Evolutionary conservation across 495 filamentous ascomycete genomes (phyloP).

Genomic region (Podospora tetraspora): DNA sequence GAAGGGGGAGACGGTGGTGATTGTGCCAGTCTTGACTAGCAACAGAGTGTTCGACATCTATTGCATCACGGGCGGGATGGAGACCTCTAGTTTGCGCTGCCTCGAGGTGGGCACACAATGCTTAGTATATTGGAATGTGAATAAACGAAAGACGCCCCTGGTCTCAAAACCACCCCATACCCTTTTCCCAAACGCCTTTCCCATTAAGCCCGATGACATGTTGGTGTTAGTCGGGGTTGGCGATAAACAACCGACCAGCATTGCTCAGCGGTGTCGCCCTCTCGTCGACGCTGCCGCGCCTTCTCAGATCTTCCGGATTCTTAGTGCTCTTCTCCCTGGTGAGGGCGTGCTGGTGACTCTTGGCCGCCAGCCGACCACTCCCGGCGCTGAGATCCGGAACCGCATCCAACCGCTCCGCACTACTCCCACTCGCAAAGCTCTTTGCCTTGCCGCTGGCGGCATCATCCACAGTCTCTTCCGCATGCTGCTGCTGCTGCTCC

Average conservation of each 20-base stretch:
- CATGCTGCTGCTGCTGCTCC: constrained; percentile 19
- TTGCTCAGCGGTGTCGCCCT: constrained; percentile 73
- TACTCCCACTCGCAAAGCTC: constrained; percentile 52
- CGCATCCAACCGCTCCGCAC: constrained; percentile 47
- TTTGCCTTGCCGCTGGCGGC: constrained; percentile 39
- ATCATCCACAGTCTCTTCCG: constrained; percentile 27
- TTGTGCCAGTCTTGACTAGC: neutral
- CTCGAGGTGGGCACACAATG: neutral
- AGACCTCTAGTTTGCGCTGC: neutral
- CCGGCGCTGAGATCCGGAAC: constrained; percentile 39
- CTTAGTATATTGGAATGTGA: neutral
- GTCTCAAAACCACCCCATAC: neutral
- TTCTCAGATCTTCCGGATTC: constrained; percentile 67
- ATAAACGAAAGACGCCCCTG: neutral
- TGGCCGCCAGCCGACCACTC: constrained; percentile 43
- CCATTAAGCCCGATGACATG: neutral
- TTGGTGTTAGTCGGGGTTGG: constrained; percentile 72
- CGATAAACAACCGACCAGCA: constrained; percentile 76
- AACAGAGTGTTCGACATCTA: neutral
- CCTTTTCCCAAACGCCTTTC: neutral
- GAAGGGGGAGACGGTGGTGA: neutral
- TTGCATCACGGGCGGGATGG: neutral
- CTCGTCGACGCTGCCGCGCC: constrained; percentile 92
- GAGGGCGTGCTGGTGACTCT: constrained; percentile 48
- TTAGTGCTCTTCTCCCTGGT: constrained; percentile 61